A percentile compares a stretch with the other conserved stretches of the same genome.
Conservation (phyloP, 495 filamentous ascomycete genomes). For the Neurospora sp. region DNA sequence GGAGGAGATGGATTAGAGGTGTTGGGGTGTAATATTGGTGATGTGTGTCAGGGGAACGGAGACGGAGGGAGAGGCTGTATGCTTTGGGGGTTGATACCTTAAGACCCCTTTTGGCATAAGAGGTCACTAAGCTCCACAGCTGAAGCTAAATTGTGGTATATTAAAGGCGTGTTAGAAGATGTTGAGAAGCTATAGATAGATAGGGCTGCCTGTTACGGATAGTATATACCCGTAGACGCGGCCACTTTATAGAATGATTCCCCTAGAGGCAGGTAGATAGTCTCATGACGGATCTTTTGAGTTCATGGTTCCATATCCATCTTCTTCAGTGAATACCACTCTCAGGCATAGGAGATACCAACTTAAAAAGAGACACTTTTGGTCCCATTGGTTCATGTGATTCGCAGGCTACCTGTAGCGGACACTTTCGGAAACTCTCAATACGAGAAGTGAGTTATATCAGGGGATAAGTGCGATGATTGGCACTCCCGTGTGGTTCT, state of each 20-base stretch:
- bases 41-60: neutral
- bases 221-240: neutral
- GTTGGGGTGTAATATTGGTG: neutral
- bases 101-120: neutral
- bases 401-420: neutral
- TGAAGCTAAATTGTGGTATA: neutral
- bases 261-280: neutral
- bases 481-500: neutral
- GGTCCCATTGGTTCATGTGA: neutral
- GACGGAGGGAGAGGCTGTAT: neutral
- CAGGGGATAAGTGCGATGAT: neutral
- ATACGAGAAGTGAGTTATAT: neutral
- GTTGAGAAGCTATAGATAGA: neutral
- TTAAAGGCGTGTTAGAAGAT: neutral
- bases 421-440: neutral
- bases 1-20: conserved; percentile 60
- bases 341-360: neutral
- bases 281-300: neutral
- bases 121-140: neutral
- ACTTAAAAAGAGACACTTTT: neutral
- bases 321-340: neutral
- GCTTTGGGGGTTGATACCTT: neutral
- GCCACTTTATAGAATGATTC: neutral
- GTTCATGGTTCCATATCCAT: neutral
- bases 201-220: neutral